Conservation (phyloP, 305 asterid species). For the Fraxinus nigra region DNA sequence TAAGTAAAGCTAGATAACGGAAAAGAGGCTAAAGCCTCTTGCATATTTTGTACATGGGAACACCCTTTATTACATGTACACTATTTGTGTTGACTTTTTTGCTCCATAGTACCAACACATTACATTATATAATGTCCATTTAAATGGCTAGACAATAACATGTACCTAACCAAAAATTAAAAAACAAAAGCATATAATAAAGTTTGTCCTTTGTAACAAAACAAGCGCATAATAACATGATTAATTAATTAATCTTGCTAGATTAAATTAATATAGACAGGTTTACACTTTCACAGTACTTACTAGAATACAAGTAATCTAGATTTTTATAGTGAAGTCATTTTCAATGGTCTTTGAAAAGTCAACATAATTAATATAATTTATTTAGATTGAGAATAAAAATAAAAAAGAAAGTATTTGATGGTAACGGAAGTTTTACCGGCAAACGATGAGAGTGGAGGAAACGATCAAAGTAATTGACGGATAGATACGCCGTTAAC, state of each 20-base stretch:
- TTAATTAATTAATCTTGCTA: background rate
- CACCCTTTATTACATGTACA: slow-evolving; percentile 14
- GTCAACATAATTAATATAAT: background rate
- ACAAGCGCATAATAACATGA: background rate
- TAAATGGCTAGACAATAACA: background rate
- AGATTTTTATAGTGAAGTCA: background rate
- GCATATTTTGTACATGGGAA: slow-evolving; percentile 13
- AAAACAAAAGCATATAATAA: background rate
- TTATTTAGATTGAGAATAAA: background rate
- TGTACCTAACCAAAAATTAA: background rate
- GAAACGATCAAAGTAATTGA: slow-evolving; percentile 81
- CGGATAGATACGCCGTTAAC: slow-evolving; percentile 81
- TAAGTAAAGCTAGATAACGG: background rate
- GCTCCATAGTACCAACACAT: slow-evolving; percentile 14
- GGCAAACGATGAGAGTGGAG: slow-evolving; percentile 65
- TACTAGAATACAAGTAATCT: background rate
- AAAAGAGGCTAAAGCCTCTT: background rate
- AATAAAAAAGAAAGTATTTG: slow-evolving; percentile 2
- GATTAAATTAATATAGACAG: background rate
- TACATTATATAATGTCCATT: background rate
- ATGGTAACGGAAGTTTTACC: slow-evolving; percentile 49
- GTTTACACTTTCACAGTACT: background rate
- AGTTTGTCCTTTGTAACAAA: background rate
- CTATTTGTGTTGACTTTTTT: slow-evolving; percentile 16
- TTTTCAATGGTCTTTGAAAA: background rate